Percentiles rank a stretch among this genome's conserved stretches.
phyloP scores from a whole-genome alignment of 768 basidiomycete genomes.

The Russula virescens region DNA sequence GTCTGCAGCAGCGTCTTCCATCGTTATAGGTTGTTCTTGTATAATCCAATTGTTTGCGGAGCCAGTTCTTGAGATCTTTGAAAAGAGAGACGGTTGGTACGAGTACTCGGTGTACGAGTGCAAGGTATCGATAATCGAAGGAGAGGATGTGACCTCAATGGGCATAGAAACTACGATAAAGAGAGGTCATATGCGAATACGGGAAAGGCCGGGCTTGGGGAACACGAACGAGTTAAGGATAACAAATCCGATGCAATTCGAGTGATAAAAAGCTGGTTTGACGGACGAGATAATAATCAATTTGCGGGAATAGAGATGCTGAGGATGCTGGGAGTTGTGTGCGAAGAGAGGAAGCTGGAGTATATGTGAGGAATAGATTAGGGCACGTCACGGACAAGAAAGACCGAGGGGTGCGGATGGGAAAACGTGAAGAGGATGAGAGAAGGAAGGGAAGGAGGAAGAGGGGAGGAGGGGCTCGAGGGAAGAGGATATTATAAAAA shows the following conservation, averaged over 20 bases:
- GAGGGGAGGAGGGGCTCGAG: background rate
- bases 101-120: constrained; percentile 33
- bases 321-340: constrained; percentile 31
- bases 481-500: constrained; percentile 17
- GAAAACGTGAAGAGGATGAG: constrained; percentile 19
- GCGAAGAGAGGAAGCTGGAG: constrained; percentile 22
- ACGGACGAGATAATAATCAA: constrained; percentile 46
- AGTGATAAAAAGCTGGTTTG: constrained; percentile 42
- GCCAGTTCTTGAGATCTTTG: constrained; percentile 28
- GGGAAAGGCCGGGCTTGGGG: constrained; percentile 18
- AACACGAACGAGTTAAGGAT: constrained; percentile 45
- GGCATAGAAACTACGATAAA: constrained; percentile 51
- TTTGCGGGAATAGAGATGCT: constrained; percentile 38
- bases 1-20: constrained; percentile 22
- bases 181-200: constrained; percentile 26
- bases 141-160: constrained; percentile 55
- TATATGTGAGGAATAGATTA: constrained; percentile 25
- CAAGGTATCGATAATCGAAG: constrained; percentile 40
- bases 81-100: constrained; percentile 31
- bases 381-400: constrained; percentile 31
- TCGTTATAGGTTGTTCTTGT: constrained; percentile 35
- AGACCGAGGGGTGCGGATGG: constrained; percentile 24
- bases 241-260: constrained; percentile 44
- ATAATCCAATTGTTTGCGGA: constrained; percentile 45
- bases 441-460: constrained; percentile 1